Evolutionary conservation across 2,329 filamentous ascomycete genomes (phyloP).

Genomic region (Fusarium heterosporum): DNA sequence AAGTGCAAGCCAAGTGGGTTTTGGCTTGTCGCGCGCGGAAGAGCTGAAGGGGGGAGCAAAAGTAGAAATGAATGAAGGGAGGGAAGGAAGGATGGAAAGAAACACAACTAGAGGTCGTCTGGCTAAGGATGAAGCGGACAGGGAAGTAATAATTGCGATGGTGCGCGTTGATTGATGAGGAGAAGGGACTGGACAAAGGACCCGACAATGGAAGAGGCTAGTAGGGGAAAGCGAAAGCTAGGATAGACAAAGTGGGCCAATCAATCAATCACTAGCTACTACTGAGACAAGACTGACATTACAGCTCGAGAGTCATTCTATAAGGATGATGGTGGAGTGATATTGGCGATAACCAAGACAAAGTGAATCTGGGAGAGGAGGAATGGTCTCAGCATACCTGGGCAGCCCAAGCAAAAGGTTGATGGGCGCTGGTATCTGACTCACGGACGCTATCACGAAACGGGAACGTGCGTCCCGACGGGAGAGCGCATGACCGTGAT

Average conservation of each 20-base stretch:
- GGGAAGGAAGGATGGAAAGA: not conserved
- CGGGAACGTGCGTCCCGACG: slow-evolving; percentile 6
- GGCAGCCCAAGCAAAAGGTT: not conserved
- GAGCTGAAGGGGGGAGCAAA: slow-evolving; percentile 5
- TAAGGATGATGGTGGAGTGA: not conserved
- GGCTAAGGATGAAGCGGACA: slow-evolving; percentile 7
- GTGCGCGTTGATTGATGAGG: slow-evolving; percentile 28
- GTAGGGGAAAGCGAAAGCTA: slow-evolving; percentile 13
- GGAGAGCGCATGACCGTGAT: slow-evolving; percentile 13
- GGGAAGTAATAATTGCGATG: slow-evolving; percentile 19
- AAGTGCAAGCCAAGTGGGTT: slow-evolving; percentile 22
- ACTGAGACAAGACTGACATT: slow-evolving; percentile 9
- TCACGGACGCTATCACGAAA: slow-evolving; percentile 13
- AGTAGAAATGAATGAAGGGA: not conserved
- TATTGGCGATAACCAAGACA: not conserved
- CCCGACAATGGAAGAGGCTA: slow-evolving; percentile 19
- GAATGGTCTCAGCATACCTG: slow-evolving; percentile 30
- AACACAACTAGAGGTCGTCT: not conserved
- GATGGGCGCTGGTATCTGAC: not conserved
- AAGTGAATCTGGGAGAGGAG: slow-evolving; percentile 25
- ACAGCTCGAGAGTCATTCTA: not conserved
- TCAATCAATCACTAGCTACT: slow-evolving; percentile 8
- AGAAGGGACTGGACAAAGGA: slow-evolving; percentile 19
- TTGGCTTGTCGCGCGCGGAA: slow-evolving; percentile 3
- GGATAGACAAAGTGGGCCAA: slow-evolving; percentile 23